A percentile compares a stretch with the other conserved stretches of the same genome.
Conservation (phyloP, 768 basidiomycete genomes). For the Phlegmacium glaucopus region DNA sequence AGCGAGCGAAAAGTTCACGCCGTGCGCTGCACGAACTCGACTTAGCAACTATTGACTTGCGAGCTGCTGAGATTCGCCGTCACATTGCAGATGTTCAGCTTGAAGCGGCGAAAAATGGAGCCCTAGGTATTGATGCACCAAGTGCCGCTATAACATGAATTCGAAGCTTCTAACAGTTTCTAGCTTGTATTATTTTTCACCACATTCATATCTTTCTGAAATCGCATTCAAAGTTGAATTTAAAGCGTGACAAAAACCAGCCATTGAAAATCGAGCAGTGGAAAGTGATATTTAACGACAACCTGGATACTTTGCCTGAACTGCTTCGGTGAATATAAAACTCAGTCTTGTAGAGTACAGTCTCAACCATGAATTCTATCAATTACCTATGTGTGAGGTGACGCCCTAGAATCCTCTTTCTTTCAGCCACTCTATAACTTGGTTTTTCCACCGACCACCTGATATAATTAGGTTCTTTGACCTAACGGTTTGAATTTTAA, state of each 20-base stretch:
- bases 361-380: too few species aligned
- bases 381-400: neutral
- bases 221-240: neutral
- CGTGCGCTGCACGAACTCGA: constrained; percentile 63
- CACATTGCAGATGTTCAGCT: constrained; percentile 55
- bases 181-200: too few species aligned
- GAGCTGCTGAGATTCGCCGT: constrained; percentile 54
- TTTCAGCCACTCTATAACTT: constrained; percentile 61
- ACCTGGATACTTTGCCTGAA: neutral
- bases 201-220: too few species aligned
- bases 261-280: neutral
- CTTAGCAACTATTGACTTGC: constrained; percentile 54
- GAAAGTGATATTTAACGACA: too few species aligned
- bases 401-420: constrained; percentile 55
- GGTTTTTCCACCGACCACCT: constrained; percentile 61
- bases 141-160: constrained; percentile 8
- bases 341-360: neutral
- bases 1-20: constrained; percentile 36
- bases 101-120: constrained; percentile 60
- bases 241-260: too few species aligned
- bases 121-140: constrained; percentile 51
- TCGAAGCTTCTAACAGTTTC: too few species aligned
- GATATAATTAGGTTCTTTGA: constrained; percentile 54
- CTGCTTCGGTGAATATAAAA: too few species aligned
- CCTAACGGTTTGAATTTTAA: constrained; percentile 45